Evolutionary conservation across 176 grass and related monocot genomes (phyloP).

Genomic region (Ensete ventricosum): DNA sequence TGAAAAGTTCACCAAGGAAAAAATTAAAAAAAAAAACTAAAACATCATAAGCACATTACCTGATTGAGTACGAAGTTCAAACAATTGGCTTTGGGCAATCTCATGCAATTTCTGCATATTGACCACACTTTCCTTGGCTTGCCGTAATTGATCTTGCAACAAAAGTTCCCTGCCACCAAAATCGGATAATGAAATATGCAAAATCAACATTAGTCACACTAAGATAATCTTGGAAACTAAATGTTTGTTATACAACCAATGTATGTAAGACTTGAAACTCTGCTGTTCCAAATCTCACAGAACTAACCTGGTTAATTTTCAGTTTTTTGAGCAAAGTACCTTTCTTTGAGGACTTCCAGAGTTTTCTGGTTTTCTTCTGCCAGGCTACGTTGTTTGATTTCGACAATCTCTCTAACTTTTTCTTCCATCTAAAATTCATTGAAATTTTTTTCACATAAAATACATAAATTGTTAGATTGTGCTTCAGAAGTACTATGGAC

Average conservation of each 20-base stretch:
- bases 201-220: not conserved
- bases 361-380: constrained; percentile 99
- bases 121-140: constrained; percentile 95
- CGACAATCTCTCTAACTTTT: constrained; percentile 98
- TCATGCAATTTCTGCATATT: constrained; percentile 99
- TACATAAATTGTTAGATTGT: not conserved
- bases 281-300: not conserved
- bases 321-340: constrained; percentile 38
- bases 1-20: not conserved
- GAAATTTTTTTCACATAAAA: constrained; percentile 9
- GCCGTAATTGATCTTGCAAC: constrained; percentile 90
- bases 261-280: not conserved
- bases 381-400: constrained; percentile 98
- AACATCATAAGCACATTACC: constrained; percentile 24
- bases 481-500: not conserved
- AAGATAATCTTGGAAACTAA: constrained; percentile 4
- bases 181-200: not conserved
- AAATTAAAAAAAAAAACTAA: not conserved
- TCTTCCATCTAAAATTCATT: constrained; percentile 80
- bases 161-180: constrained; percentile 55
- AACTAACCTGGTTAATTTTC: constrained; percentile 4
- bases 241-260: not conserved
- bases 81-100: constrained; percentile 84
- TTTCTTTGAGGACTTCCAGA: constrained; percentile 92
- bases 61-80: constrained; percentile 98